Conservation (phyloP, 768 basidiomycete species). For the Serendipita indica region DNA sequence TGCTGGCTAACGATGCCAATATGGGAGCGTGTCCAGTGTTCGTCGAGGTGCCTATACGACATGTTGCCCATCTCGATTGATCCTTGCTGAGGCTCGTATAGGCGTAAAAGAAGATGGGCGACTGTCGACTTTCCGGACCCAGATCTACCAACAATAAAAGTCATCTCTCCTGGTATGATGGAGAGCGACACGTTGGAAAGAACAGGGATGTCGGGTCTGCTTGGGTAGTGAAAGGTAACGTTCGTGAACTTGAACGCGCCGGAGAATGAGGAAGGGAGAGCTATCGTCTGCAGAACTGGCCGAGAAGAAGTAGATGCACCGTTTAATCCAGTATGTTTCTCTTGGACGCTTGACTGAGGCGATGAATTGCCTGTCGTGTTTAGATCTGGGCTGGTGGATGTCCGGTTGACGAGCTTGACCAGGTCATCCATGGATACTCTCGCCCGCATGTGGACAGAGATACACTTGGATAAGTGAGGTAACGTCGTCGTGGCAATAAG, state of each 20-base stretch:
- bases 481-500: constrained; percentile 77
- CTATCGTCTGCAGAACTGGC: constrained; percentile 37
- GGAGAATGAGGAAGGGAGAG: constrained; percentile 43
- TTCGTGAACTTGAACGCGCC: constrained; percentile 55
- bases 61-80: constrained; percentile 72
- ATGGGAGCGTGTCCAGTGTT: constrained; percentile 47
- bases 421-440: constrained; percentile 66
- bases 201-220: constrained; percentile 45
- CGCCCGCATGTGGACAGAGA: constrained; percentile 65
- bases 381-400: constrained; percentile 13
- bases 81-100: constrained; percentile 58
- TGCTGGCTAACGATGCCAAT: constrained; percentile 70
- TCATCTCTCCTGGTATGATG: constrained; percentile 55
- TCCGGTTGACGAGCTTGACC: constrained; percentile 38
- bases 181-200: constrained; percentile 47
- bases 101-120: constrained; percentile 46
- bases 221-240: constrained; percentile 60
- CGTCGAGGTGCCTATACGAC: constrained; percentile 58
- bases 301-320: neutral
- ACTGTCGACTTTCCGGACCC: constrained; percentile 68
- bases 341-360: neutral
- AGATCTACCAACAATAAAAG: constrained; percentile 66
- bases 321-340: neutral
- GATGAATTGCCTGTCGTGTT: constrained; percentile 7
- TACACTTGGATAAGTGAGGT: constrained; percentile 72